A percentile compares a stretch with the other conserved stretches of the same genome.
Evolutionary conservation across 352 stramenopile species (phyloP).

Genomic region (Phytopythium boreale): DNA sequence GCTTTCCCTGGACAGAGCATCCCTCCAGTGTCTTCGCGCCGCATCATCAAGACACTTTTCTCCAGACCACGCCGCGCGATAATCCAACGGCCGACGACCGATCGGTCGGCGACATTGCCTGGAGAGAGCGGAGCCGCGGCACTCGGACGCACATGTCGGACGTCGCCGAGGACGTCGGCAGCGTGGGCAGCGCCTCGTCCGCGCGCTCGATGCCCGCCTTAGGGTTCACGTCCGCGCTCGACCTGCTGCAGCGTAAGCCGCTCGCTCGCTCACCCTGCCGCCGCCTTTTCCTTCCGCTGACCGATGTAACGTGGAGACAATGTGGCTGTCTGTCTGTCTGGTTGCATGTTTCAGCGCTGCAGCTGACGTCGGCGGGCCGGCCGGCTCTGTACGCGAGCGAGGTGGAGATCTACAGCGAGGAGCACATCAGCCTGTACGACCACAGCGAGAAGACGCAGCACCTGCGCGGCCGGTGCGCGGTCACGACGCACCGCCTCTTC

Average conservation of each 20-base stretch:
- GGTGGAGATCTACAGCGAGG: conserved; percentile 87
- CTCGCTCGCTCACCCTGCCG: too few relatives aligned
- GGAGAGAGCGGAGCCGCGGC: too few relatives aligned
- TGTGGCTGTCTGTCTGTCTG: too few relatives aligned
- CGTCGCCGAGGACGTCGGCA: neutral
- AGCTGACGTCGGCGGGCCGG: conserved; percentile 63
- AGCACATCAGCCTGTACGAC: conserved; percentile 83
- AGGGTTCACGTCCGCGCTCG: conserved; percentile 38
- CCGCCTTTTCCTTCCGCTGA: too few relatives aligned
- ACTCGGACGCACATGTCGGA: neutral
- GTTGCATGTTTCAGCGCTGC: conserved; percentile 41
- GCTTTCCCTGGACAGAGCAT: too few relatives aligned
- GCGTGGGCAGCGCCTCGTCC: neutral
- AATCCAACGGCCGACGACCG: too few relatives aligned
- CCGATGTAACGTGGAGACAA: too few relatives aligned
- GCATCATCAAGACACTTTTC: neutral
- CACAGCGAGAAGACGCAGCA: conserved; percentile 73
- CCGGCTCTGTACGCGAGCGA: conserved; percentile 74
- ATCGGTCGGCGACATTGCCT: too few relatives aligned
- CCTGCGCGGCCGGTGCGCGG: conserved; percentile 62
- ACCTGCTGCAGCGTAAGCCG: conserved; percentile 70
- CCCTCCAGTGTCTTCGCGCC: neutral
- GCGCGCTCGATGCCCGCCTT: neutral
- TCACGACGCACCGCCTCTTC: conserved; percentile 84
- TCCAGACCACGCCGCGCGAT: too few relatives aligned